Percentiles rank a stretch among this genome's conserved stretches.
Conservation (phyloP, 2,329 filamentous ascomycete species). For the Gyromitra esculenta region DNA sequence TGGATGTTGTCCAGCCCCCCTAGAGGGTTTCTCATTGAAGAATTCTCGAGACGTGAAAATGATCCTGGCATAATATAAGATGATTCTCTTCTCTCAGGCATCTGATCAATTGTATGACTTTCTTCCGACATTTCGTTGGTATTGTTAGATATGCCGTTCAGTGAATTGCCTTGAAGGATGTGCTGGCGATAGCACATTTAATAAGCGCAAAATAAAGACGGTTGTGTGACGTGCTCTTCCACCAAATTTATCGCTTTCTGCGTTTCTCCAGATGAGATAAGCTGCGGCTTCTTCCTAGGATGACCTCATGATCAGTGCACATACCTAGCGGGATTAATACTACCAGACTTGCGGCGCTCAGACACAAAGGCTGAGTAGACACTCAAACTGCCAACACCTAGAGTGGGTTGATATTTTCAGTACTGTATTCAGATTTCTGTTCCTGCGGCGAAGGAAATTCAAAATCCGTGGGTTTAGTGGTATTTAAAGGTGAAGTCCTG, state of each 20-base stretch:
- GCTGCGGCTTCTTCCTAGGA: neutral
- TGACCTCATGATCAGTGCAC: neutral
- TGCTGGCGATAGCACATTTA: neutral
- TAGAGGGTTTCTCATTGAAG: neutral
- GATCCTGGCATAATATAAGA: constrained; percentile 11
- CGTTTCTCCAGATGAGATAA: neutral
- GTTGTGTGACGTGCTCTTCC: constrained; percentile 13
- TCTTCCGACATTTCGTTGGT: constrained; percentile 12
- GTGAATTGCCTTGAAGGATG: neutral
- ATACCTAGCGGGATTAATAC: constrained; percentile 7
- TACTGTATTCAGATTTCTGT: constrained; percentile 1
- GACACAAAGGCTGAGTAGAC: constrained; percentile 10
- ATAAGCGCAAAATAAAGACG: neutral
- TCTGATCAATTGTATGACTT: constrained; percentile 11
- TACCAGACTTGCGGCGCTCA: constrained; percentile 3
- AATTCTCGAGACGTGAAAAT: constrained; percentile 3
- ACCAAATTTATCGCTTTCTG: constrained; percentile 6
- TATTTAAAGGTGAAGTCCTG: constrained; percentile 24
- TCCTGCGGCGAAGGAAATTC: neutral
- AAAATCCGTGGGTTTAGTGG: constrained; percentile 5
- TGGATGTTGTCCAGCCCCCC: neutral
- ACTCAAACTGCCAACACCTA: neutral
- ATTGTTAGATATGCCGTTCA: neutral
- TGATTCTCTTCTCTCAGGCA: neutral
- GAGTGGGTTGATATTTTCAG: neutral